Base-by-base conservation (phyloP, 2,329 filamentous ascomycete species). In the Fusarium lyarnte region DNA sequence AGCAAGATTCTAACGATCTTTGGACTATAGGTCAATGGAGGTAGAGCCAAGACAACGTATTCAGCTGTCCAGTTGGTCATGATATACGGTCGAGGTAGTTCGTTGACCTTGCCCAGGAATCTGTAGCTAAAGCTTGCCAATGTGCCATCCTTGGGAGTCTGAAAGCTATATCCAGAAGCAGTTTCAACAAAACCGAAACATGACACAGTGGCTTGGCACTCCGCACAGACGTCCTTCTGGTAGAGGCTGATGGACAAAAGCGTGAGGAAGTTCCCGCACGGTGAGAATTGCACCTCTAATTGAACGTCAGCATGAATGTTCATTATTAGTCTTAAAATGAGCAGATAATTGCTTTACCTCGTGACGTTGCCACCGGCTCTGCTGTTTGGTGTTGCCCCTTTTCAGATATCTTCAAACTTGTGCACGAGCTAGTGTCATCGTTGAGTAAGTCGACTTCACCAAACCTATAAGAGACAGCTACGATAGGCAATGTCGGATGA, bases 241-340 rank as follows among this genome's bases (percentile, higher is more conserved):
- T 53, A 53, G 14, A 41, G 2, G 8, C 19, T 23, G 7, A 29
- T 8, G 4, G 35, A 53, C 6, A 41, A 39, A 6, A 53, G 51
- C 2, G 23, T 38, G 14, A 53, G 35, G 21, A n/a, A 53, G 4
- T 13, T 41, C 8, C 51, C 51, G 25, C 51, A 53, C 0, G 51
- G 14, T 5, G 51, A 53, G 21, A 53, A 53, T 19, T 53, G 35
- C 5, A 53, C 2, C 5, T 53, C 51, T 53, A 17, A 13, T 9
- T 19, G 19, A 9, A 29, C 4, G 8, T 53, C 19, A 53, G 21
- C 21, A 17, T 17, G 8, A 23, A 23, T 13, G 3, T 1, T 7
- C 8, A 29, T 13, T 10, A 4, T 29, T 16, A 2, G 8, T 21
- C 2, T 6, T 39, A 17, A 3, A 3, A n/a, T 13, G 7, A 2